phyloP scores from a whole-genome alignment of 306 rosid genomes.

The Sindora glabra region DNA sequence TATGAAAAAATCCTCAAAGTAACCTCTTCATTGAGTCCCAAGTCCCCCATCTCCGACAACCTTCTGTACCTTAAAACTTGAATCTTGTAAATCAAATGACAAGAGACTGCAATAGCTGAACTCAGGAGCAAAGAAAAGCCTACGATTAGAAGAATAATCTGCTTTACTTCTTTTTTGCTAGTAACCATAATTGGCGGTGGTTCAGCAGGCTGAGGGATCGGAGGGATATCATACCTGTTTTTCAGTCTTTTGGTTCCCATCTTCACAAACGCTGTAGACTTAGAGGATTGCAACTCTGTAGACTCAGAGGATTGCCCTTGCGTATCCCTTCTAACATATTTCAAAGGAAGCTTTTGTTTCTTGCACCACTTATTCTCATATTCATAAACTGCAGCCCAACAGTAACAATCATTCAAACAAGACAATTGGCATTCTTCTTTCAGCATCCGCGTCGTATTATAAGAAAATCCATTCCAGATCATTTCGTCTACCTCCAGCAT shows the following conservation, averaged over 20 bases:
- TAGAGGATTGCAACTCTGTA: too few species aligned
- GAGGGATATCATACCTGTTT: background rate
- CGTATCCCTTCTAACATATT: background rate
- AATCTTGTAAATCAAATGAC: slow-evolving; percentile 16
- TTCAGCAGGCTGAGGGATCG: background rate
- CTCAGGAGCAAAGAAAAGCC: slow-evolving; percentile 1
- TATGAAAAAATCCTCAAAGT: slow-evolving; percentile 23
- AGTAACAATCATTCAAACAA: slow-evolving; percentile 27
- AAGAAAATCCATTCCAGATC: background rate
- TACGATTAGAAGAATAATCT: background rate
- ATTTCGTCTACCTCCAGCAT: background rate
- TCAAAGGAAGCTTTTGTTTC: slow-evolving; percentile 24
- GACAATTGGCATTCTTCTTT: slow-evolving; percentile 1
- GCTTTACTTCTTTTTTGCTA: slow-evolving; percentile 5
- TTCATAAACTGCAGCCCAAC: slow-evolving; percentile 16
- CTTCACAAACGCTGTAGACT: slow-evolving; percentile 9
- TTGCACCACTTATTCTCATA: background rate
- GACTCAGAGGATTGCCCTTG: rapidly evolving
- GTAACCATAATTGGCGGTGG: slow-evolving; percentile 4
- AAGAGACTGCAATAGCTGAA: background rate
- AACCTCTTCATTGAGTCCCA: slow-evolving; percentile 22
- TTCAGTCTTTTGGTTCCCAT: background rate
- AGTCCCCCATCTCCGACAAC: slow-evolving; percentile 1
- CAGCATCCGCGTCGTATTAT: background rate
- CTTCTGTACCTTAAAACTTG: slow-evolving; percentile 23